Evolutionary conservation across 2,329 filamentous ascomycete species (phyloP), one percentile per base, ranked within the genome.

Genomic region (Salinomyces thailandicus): DNA sequence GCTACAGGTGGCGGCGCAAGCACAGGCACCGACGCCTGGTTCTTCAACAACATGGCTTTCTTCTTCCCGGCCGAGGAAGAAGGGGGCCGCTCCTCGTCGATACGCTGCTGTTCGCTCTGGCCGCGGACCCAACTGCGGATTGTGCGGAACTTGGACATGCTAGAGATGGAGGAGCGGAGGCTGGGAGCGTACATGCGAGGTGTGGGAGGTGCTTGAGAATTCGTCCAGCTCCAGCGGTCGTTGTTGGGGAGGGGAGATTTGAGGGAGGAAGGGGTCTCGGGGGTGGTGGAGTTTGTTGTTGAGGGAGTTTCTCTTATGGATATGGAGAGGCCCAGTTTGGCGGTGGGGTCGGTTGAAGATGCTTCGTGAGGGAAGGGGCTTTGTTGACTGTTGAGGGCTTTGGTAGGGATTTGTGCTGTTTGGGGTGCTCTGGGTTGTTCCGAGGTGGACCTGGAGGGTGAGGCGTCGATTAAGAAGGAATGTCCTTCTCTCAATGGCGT

Each of bases 221-320:
- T 51, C 19, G 51, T 51, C 49, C 50, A 52, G 31, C 43, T 47
- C 48, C 49, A 54, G 12, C 48, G 45, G 24, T 47, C 38, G 9
- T n/a, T 4, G 24, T 8, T 13, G 18, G 24, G 13, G 12, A 35
- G 17, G 22, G 22, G 22, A n/a, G 22, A 7, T 31, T 31, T 26
- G 22, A 26, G 35, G 16, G 26, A 31, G 8, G 12, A 17, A 5
- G 28, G 35, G 3, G 18, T 15, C 9, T 8, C 35, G 7, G 11
- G 26, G 7, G 14, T 31, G 4, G 5, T 22, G 13, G 26, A 12
- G 11, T 29, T 17, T 18, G 15, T 9, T 6, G 11, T 9, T 14
- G 18, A 12, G 9, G 31, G 9, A 9, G 31, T 11, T 33, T 18
- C 31, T 18, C 17, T 11, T 18, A 33, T 5, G 2, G 31, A 33